phyloP scores from a whole-genome alignment of 2,329 filamentous ascomycete species.

The Colletotrichum paranaense region DNA sequence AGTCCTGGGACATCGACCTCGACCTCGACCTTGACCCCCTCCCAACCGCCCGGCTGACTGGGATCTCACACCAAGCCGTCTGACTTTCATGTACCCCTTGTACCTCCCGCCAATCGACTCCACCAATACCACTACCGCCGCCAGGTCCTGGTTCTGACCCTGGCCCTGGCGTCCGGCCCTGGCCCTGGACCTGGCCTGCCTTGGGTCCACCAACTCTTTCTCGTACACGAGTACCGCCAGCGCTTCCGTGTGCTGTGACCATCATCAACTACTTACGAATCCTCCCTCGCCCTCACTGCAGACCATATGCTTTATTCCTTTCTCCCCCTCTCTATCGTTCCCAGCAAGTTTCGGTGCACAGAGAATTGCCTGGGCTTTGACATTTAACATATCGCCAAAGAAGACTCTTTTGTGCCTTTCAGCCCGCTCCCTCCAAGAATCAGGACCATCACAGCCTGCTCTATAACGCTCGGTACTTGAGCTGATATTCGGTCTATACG shows the following conservation, averaged over 20 bases:
- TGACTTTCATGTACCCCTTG: slow-evolving; percentile 32
- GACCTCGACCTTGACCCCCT: neutral
- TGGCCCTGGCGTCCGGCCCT: slow-evolving; percentile 30
- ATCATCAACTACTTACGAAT: slow-evolving; percentile 28
- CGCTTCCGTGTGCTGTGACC: slow-evolving; percentile 26
- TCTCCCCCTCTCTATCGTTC: neutral
- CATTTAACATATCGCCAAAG: too few species aligned
- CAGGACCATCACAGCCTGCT: neutral
- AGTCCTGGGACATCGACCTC: neutral
- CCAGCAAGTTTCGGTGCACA: too few species aligned
- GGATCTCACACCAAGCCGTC: slow-evolving; percentile 26
- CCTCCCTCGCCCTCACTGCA: neutral
- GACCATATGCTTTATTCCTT: neutral
- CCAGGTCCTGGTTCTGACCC: slow-evolving; percentile 27
- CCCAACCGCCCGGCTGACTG: slow-evolving; percentile 34
- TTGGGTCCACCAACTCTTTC: slow-evolving; percentile 25
- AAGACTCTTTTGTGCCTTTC: neutral
- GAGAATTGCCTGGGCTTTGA: neutral
- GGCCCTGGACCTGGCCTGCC: slow-evolving; percentile 28
- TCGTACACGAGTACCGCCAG: slow-evolving; percentile 17
- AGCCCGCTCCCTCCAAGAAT: neutral
- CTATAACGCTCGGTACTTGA: slow-evolving; percentile 8
- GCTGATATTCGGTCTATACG: slow-evolving; percentile 16
- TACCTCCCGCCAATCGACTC: slow-evolving; percentile 32
- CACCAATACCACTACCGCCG: slow-evolving; percentile 28